phyloP scores from a whole-genome alignment of 106 monocot species.

The Dendrobium officinale region DNA sequence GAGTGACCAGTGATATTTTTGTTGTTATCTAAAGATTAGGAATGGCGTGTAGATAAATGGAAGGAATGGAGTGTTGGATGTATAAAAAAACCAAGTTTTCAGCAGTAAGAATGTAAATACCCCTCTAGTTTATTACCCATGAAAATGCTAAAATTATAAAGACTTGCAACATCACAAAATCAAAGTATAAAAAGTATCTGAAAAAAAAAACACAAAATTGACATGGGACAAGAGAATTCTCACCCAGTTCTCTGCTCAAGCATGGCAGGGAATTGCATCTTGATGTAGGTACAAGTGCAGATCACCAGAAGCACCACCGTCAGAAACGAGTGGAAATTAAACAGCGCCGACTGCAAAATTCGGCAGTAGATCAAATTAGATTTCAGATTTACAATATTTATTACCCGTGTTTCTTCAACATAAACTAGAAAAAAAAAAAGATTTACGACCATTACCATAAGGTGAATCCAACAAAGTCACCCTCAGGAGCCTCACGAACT shows the following conservation, averaged over 20 bases:
- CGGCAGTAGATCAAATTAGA: neutral
- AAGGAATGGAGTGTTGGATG: too few species aligned
- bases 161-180: neutral
- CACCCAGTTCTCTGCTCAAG: constrained; percentile 87
- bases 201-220: neutral
- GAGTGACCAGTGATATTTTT: too few species aligned
- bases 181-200: neutral
- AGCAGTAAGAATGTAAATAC: too few species aligned
- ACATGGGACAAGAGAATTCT: neutral
- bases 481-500: neutral
- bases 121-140: too few species aligned
- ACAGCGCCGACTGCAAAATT: constrained; percentile 74
- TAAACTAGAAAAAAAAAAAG: neutral
- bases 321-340: constrained; percentile 97
- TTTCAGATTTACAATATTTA: neutral
- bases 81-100: too few species aligned
- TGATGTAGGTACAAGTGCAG: constrained; percentile 94
- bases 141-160: neutral
- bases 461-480: neutral
- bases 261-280: constrained; percentile 92
- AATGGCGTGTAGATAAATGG: too few species aligned
- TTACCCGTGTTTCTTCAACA: neutral
- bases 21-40: too few species aligned
- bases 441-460: neutral
- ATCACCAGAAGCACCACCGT: constrained; percentile 94